Evolutionary conservation across 116 monocot genomes (phyloP).

Genomic region (Trichopus zeylanicus): DNA sequence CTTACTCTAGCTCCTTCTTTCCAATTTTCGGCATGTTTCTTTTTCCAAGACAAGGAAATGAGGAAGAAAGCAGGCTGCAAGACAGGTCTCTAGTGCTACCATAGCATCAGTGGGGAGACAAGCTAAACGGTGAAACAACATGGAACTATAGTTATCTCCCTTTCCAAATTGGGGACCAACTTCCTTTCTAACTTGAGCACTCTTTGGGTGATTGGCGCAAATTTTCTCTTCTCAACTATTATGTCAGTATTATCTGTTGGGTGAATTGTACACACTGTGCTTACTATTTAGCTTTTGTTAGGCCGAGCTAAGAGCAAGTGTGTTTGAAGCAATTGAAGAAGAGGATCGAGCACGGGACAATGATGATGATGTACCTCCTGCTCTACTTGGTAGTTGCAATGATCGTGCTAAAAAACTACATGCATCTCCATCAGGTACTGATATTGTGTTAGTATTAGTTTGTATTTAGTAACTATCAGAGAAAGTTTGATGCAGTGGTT

Average conservation of each 20-base stretch:
- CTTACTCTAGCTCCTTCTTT: no score
- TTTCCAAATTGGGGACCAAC: no score
- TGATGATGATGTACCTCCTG: slow-evolving; percentile 70
- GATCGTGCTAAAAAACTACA: slow-evolving; percentile 92
- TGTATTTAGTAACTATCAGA: no score
- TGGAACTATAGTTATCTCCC: no score
- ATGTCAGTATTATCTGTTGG: background rate
- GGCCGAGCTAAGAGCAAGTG: slow-evolving; percentile 95
- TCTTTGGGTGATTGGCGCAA: no score
- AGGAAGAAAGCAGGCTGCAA: no score
- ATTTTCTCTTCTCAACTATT: background rate
- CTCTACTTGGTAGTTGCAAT: slow-evolving; percentile 92
- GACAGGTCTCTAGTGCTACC: no score
- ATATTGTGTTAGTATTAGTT: background rate
- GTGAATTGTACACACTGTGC: background rate
- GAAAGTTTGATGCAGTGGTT: no score
- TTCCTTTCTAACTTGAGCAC: no score
- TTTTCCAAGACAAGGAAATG: no score
- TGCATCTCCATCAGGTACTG: slow-evolving; percentile 94
- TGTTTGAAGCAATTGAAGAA: slow-evolving; percentile 97
- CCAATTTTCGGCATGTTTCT: slow-evolving; percentile 1
- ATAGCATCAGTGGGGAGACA: no score
- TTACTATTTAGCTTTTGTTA: slow-evolving; percentile 14
- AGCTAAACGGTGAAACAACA: no score
- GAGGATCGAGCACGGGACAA: slow-evolving; percentile 77